These are phyloP conservation scores for Backusella tarrabulga DNA, from an alignment of 192 early-diverging fungal species.

Conservation along the genomic window DNA sequence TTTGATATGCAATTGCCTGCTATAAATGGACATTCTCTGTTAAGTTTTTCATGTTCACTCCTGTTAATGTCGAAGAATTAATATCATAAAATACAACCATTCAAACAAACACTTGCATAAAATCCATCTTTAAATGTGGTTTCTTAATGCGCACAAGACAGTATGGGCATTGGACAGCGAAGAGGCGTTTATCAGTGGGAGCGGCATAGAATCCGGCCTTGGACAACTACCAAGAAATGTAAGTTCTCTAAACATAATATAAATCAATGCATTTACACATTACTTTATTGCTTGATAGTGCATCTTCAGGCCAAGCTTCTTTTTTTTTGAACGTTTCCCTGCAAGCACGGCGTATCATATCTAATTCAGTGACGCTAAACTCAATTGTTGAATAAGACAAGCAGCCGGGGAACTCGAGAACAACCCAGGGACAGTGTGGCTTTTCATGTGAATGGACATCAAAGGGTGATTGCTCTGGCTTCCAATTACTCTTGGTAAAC, in stretches of 20 bases:
- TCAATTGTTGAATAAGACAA: not conserved
- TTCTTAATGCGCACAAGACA: not conserved
- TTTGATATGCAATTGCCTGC: not conserved
- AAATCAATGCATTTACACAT: not conserved
- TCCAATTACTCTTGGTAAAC: conserved; percentile 13
- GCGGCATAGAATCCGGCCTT: conserved; percentile 14
- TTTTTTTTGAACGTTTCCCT: conserved; percentile 10
- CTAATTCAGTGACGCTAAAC: not conserved
- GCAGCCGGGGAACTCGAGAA: conserved; percentile 14
- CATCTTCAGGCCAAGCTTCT: conserved; percentile 7
- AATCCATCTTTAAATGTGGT: not conserved
- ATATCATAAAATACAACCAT: no score
- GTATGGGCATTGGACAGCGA: conserved; percentile 10
- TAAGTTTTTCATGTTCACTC: not conserved
- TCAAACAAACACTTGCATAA: conserved; percentile 1
- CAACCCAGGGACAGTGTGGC: conserved; percentile 1
- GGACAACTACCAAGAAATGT: not conserved
- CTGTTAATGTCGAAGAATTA: not conserved
- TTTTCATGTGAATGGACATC: not conserved
- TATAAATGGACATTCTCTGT: not conserved
- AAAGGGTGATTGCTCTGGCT: conserved; percentile 10
- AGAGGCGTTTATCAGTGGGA: not conserved
- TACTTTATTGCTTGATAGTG: not conserved
- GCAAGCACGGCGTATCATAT: conserved; percentile 1
- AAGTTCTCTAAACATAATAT: not conserved